phyloP scores from a whole-genome alignment of 306 rosid genomes.

The Gastrolobium bilobum region DNA sequence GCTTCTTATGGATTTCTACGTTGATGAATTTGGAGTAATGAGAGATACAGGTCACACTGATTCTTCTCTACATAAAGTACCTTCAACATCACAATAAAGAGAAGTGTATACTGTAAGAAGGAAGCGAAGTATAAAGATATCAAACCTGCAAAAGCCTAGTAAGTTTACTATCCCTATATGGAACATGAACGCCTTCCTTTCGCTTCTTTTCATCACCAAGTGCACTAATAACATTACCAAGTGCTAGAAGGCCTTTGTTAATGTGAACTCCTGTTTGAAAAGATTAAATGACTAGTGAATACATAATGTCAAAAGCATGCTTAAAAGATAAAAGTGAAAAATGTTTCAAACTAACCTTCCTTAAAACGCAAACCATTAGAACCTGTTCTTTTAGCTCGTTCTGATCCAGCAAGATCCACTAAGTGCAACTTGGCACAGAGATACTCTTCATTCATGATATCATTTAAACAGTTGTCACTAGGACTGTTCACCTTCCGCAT shows the following conservation, averaged over 20 bases:
- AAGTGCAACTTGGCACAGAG: slow-evolving; percentile 96
- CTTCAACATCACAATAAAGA: slow-evolving; percentile 38
- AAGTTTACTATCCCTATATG: slow-evolving; percentile 97
- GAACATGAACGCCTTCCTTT: slow-evolving; percentile 95
- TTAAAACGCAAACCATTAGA: slow-evolving; percentile 98
- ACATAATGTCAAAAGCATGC: slow-evolving; percentile 32
- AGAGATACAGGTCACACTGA: slow-evolving; percentile 15
- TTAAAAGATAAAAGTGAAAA: slow-evolving; percentile 10
- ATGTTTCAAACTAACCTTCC: slow-evolving; percentile 73
- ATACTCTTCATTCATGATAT: slow-evolving; percentile 80
- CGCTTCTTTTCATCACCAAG: slow-evolving; percentile 99
- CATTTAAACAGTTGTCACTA: slow-evolving; percentile 59
- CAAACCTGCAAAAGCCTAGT: slow-evolving; percentile 98
- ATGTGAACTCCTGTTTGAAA: slow-evolving; percentile 88
- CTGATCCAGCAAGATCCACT: slow-evolving; percentile 99
- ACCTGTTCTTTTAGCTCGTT: slow-evolving; percentile 99
- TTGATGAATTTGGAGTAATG: slow-evolving; percentile 26
- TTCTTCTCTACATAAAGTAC: slow-evolving; percentile 31
- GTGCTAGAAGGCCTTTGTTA: slow-evolving; percentile 98
- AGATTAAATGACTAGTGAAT: slow-evolving; percentile 46
- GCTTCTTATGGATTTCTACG: slow-evolving; percentile 14
- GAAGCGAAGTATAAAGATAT: slow-evolving; percentile 41
- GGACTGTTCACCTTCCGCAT: slow-evolving; percentile 75
- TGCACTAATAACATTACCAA: slow-evolving; percentile 99
- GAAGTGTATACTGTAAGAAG: slow-evolving; percentile 25